Percentiles rank a stretch among this genome's conserved stretches.
These are phyloP conservation scores for Phytophthora pisi DNA, from an alignment of 352 stramenopile genomes.

Conservation along the genomic window DNA sequence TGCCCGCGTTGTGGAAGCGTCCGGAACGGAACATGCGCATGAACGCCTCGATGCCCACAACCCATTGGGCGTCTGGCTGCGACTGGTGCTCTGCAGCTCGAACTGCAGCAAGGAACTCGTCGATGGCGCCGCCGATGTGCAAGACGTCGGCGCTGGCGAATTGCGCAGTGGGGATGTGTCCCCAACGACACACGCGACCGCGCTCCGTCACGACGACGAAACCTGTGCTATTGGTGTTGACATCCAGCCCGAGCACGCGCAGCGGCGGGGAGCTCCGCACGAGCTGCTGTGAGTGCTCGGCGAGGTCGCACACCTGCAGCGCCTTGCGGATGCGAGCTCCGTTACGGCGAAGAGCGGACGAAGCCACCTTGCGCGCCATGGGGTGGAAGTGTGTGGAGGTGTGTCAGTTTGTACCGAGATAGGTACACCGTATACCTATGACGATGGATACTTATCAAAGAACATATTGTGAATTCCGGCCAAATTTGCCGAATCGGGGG, in stretches of 20 bases:
- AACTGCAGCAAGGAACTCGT: constrained; percentile 44
- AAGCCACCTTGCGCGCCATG: constrained; percentile 16
- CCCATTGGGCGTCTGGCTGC: constrained; percentile 40
- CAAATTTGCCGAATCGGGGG: too few species aligned
- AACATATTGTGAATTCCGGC: too few species aligned
- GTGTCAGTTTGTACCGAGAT: too few species aligned
- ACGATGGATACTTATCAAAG: too few species aligned
- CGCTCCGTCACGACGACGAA: constrained; percentile 68
- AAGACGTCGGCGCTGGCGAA: constrained; percentile 73
- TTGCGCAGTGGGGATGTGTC: constrained; percentile 64
- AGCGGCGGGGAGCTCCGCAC: constrained; percentile 38
- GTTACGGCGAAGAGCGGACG: constrained; percentile 45
- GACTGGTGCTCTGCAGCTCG: constrained; percentile 27
- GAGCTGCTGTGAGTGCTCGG: constrained; percentile 29
- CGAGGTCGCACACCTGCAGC: constrained; percentile 42
- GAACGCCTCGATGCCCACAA: constrained; percentile 86
- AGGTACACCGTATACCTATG: too few species aligned
- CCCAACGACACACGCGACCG: constrained; percentile 58
- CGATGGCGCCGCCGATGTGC: constrained; percentile 60
- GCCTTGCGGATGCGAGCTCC: constrained; percentile 58
- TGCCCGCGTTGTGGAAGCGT: constrained; percentile 79
- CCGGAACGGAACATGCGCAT: constrained; percentile 84
- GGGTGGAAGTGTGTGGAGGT: neutral
- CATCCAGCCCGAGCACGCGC: constrained; percentile 77
- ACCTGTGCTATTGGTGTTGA: constrained; percentile 88